Percentiles rank a stretch among this genome's conserved stretches.
phyloP scores from a whole-genome alignment of 176 grass and related monocot genomes.

The Zizania latifolia region DNA sequence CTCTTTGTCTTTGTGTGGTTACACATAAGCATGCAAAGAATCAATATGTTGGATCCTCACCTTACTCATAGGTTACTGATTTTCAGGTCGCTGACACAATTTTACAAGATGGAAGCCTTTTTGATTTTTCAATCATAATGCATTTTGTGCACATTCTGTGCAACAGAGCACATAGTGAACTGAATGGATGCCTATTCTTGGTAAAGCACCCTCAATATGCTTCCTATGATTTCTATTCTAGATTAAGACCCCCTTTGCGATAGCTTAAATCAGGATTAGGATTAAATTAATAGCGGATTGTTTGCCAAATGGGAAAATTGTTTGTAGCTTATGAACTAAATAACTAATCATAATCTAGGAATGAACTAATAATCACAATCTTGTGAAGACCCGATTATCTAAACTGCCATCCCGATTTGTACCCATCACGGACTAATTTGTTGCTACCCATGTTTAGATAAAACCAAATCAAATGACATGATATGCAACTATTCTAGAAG shows the following conservation, averaged over 20 bases:
- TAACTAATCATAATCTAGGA: too few relatives aligned
- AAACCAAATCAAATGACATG: background rate
- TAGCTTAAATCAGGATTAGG: too few relatives aligned
- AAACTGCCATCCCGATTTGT: too few relatives aligned
- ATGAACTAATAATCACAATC: too few relatives aligned
- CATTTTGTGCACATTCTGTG: conserved; percentile 74
- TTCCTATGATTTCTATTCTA: background rate
- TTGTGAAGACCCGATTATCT: too few relatives aligned
- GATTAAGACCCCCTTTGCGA: too few relatives aligned
- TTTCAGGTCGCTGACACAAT: conserved; percentile 81
- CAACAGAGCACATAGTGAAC: conserved; percentile 50
- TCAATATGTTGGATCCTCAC: background rate
- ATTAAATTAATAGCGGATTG: too few relatives aligned
- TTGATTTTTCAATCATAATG: conserved; percentile 77
- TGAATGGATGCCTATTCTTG: conserved; percentile 58
- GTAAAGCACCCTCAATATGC: conserved; percentile 42
- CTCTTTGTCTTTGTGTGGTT: conserved; percentile 7
- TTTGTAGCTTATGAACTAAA: too few relatives aligned
- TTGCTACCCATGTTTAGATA: background rate
- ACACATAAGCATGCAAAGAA: conserved; percentile 10
- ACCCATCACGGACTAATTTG: background rate
- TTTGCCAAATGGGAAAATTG: too few relatives aligned
- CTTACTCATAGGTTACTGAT: background rate
- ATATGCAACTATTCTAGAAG: background rate
- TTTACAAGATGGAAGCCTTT: conserved; percentile 59